phyloP scores from a whole-genome alignment of 805 yeast species.

The Scheffersomyces coipomensis region DNA sequence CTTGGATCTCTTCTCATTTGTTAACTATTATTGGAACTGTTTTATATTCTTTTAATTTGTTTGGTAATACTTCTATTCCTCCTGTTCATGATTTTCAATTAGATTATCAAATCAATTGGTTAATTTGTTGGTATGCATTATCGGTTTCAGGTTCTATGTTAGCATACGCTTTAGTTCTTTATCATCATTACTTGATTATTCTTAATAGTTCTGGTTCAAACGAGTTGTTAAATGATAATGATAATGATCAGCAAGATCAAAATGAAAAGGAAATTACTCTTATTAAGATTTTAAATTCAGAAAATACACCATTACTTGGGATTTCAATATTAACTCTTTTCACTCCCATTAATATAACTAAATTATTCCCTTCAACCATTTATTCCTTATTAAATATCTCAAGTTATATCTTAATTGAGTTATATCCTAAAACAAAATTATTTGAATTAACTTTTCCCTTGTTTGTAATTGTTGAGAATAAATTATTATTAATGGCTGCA shows the following conservation, averaged over 20 bases:
- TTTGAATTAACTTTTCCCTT: conserved; percentile 13
- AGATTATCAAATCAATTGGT: background rate
- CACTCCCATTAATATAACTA: conserved; percentile 16
- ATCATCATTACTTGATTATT: conserved; percentile 11
- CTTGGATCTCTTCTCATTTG: conserved; percentile 10
- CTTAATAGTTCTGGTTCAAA: too few relatives aligned
- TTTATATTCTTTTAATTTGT: conserved; percentile 1
- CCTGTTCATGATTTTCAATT: background rate
- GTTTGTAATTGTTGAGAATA: conserved; percentile 14
- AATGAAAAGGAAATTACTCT: conserved; percentile 12
- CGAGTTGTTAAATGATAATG: background rate
- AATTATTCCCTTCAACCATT: conserved; percentile 23
- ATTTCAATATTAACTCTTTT: conserved; percentile 17
- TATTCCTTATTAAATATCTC: conserved; percentile 28
- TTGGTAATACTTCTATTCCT: conserved; percentile 1
- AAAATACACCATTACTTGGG: conserved; percentile 24
- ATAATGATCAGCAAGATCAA: background rate
- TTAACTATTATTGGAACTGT: conserved; percentile 6
- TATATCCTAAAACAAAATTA: conserved; percentile 13
- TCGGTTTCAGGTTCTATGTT: conserved; percentile 8
- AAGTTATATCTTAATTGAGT: conserved; percentile 14
- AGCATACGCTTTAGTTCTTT: conserved; percentile 19
- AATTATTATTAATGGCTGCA: conserved; percentile 13
- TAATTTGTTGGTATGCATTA: conserved; percentile 8
- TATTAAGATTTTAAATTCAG: conserved; percentile 22